These are phyloP conservation scores for Saccharum hybrid DNA, from an alignment of 202 grass and related monocot genomes.

Conservation along the genomic window DNA sequence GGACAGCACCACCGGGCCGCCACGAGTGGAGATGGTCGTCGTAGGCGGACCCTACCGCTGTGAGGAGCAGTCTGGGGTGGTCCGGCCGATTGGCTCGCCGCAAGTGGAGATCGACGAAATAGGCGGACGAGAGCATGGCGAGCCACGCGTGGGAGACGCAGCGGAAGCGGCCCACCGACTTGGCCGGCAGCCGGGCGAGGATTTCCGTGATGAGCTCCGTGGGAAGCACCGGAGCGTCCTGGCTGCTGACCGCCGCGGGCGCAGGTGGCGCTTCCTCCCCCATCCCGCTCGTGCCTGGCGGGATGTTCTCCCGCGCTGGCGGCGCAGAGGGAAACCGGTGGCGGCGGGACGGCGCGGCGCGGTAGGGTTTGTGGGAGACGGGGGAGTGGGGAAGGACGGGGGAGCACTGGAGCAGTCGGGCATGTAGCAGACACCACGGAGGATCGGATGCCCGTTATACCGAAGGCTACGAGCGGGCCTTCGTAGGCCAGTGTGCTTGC, in stretches of 20 bases:
- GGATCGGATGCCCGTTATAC: no score
- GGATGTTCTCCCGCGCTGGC: background rate
- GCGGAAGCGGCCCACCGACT: constrained; percentile 31
- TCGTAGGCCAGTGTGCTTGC: no score
- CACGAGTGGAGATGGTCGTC: constrained; percentile 32
- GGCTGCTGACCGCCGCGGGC: background rate
- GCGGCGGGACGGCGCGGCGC: background rate
- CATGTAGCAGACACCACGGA: no score
- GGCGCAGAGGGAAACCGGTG: background rate
- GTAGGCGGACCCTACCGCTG: background rate
- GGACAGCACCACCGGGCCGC: constrained; percentile 22
- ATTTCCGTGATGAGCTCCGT: constrained; percentile 7
- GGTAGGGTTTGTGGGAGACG: background rate
- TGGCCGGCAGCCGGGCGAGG: constrained; percentile 31
- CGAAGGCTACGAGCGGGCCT: no score
- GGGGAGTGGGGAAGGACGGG: no score
- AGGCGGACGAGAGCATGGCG: constrained; percentile 13
- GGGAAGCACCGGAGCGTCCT: background rate
- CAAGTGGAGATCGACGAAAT: constrained; percentile 32
- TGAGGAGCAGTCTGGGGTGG: constrained; percentile 29
- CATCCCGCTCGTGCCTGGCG: background rate
- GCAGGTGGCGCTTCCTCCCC: background rate
- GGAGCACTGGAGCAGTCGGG: no score
- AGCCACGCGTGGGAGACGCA: constrained; percentile 18
- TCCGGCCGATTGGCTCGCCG: constrained; percentile 2